phyloP scores from a whole-genome alignment of 768 basidiomycete species.

The Mycena galericulata region DNA sequence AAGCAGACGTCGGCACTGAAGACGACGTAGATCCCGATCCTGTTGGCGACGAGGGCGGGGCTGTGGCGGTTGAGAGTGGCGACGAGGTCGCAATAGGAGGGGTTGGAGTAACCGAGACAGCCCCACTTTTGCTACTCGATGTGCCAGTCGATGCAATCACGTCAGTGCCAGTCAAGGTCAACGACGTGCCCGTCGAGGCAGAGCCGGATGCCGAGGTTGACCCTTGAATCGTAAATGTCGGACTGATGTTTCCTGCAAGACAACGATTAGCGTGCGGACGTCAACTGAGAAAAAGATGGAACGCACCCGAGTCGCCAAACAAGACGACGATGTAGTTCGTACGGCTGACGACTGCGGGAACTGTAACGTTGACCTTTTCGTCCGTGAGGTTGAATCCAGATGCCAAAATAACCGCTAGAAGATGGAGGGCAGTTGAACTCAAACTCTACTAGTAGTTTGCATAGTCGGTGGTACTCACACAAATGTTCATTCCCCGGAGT shows the following conservation, averaged over 20 bases:
- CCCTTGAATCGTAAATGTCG: conserved; percentile 66
- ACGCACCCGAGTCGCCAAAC: conserved; percentile 57
- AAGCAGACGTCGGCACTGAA: conserved; percentile 28
- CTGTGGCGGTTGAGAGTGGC: conserved; percentile 40
- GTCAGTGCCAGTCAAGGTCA: background rate
- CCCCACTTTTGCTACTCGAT: background rate
- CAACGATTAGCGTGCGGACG: conserved; percentile 11
- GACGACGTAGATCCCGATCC: conserved; percentile 13
- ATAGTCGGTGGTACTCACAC: conserved; percentile 60
- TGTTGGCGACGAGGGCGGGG: conserved; percentile 23
- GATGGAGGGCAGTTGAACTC: conserved; percentile 1
- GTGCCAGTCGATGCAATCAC: background rate
- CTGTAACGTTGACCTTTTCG: conserved; percentile 62
- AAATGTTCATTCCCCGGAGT: conserved; percentile 62
- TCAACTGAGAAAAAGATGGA: background rate
- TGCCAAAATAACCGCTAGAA: conserved; percentile 69
- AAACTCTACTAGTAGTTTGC: background rate
- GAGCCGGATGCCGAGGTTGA: conserved; percentile 37
- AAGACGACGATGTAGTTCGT: conserved; percentile 68
- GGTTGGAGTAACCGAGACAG: conserved; percentile 27
- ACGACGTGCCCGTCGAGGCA: background rate
- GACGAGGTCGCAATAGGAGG: conserved; percentile 37
- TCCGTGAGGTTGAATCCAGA: conserved; percentile 61
- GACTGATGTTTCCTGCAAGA: conserved; percentile 66
- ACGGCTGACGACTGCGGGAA: conserved; percentile 60